These are phyloP conservation scores for Tolypocladium album DNA, from an alignment of 2,329 filamentous ascomycete species.

Conservation along the genomic window DNA sequence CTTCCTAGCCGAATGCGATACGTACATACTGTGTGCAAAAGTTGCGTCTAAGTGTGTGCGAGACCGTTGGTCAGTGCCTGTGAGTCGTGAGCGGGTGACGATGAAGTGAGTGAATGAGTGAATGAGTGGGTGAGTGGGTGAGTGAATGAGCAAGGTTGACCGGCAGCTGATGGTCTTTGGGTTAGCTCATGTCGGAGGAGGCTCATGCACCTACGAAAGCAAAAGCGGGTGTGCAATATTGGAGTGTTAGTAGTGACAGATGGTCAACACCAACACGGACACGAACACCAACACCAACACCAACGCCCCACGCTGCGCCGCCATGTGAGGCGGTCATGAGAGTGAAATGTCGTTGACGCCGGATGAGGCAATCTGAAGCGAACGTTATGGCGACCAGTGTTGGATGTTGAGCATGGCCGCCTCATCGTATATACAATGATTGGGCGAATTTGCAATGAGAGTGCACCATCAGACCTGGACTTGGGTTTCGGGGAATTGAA, in stretches of 20 bases:
- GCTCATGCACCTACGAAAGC: neutral
- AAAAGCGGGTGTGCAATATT: neutral
- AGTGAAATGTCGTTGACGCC: neutral
- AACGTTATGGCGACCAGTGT: neutral
- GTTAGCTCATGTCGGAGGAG: neutral
- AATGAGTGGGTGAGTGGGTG: neutral
- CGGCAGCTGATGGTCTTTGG: neutral
- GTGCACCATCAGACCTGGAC: neutral
- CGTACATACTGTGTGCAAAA: neutral
- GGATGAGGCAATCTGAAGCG: neutral
- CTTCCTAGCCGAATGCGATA: neutral
- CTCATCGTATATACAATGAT: neutral
- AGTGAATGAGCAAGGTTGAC: neutral
- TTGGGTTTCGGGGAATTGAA: neutral
- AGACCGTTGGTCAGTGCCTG: neutral
- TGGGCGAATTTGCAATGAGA: neutral
- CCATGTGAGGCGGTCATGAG: neutral
- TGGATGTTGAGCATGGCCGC: neutral
- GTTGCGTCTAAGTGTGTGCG: neutral
- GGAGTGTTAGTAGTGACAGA: neutral
- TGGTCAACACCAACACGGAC: neutral
- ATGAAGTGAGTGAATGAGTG: neutral
- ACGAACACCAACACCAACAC: neutral
- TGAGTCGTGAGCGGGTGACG: neutral
- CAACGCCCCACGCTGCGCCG: neutral